phyloP scores from a whole-genome alignment of 1,284 basidiomycete genomes.

The Rhodotorula sp. region DNA sequence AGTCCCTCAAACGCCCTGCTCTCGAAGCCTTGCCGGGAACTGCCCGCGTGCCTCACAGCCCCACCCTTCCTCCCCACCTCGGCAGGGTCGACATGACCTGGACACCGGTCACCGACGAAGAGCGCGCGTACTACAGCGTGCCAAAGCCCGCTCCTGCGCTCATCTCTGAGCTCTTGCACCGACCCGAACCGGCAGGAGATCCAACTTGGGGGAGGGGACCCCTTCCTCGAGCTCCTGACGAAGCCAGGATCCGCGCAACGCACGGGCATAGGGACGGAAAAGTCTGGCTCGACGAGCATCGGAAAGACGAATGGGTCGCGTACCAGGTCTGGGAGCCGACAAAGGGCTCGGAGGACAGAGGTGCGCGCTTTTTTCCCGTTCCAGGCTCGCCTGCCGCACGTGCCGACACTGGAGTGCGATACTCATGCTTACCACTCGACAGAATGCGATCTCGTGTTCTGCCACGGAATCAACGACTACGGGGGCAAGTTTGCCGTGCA shows the following conservation, averaged over 20 bases:
- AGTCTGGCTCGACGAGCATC: slow-evolving; percentile 8
- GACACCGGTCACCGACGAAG: slow-evolving; percentile 11
- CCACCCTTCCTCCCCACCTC: too few species aligned
- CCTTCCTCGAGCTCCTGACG: slow-evolving; percentile 36
- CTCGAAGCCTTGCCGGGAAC: too few species aligned
- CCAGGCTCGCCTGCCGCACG: not conserved
- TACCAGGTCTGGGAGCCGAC: slow-evolving; percentile 43
- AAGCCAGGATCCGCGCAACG: slow-evolving; percentile 24
- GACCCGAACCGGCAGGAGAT: slow-evolving; percentile 17
- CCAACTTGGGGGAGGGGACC: slow-evolving; percentile 35
- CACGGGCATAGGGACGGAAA: slow-evolving; percentile 29
- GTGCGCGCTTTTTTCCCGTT: slow-evolving; percentile 2
- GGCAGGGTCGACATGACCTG: slow-evolving; percentile 12
- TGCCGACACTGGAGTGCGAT: too few species aligned
- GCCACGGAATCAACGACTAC: slow-evolving; percentile 41
- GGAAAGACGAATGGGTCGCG: slow-evolving; percentile 23
- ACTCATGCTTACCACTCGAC: not conserved
- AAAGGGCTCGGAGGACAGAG: not conserved
- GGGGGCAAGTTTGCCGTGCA: slow-evolving; percentile 42
- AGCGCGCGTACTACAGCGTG: slow-evolving; percentile 23
- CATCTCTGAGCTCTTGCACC: slow-evolving; percentile 19
- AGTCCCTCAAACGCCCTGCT: too few species aligned
- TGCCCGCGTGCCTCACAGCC: too few species aligned
- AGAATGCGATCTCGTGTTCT: slow-evolving; percentile 32
- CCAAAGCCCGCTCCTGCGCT: slow-evolving; percentile 16